Base-by-base conservation (phyloP, 257 asterid genomes). In the Solanum neorickii region DNA sequence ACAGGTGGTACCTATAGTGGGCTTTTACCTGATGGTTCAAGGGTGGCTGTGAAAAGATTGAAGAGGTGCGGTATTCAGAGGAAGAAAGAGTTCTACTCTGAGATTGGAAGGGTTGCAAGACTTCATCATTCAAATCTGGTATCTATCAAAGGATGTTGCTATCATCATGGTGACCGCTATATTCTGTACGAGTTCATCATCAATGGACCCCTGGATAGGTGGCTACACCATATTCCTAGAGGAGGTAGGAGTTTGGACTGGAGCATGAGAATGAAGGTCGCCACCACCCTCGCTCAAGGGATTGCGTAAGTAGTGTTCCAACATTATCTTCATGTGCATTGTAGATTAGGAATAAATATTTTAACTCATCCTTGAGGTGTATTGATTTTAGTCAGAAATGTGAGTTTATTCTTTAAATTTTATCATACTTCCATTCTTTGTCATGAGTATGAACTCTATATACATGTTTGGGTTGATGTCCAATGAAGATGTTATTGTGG, bases 1-100 rank as follows among this genome's bases (percentile, higher is more conserved):
- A 97, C 98, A 0, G 98, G 98, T 78, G 98, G 99, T 39, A 94
- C 99, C 5, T 97, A 97, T 89, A 93, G 98, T 87, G 99, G 99
- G 83, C 92, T 95, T 90, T 90, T 95, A 87, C 94, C 96, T 25
- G 98, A 95, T 87, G 98, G 99, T 76, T 94, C 98, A 37, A 94
- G 91, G 92, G 98, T 97, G 83, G 99, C 96, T 4, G 99, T 97
- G 82, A 97, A 97, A 91, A 94, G 96, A 92, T 90, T 97, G 92
- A 97, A 97, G 92, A 93, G 99, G 84, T 93, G 98, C 20, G 91
- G 98, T 89, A 94, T 97, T 88, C 99, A 97, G 92, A 93, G 98
- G 93, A 97, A 97, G 89, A 96, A 96, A 87, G 99, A 97, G 94
- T 97, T 97, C 88, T 95, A 94, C 82, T 95, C 98, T 78, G 99